Evolutionary conservation across 495 filamentous ascomycete species (phyloP), one percentile per base, ranked within the genome.

Genomic region (Trichoderma erinaceum): DNA sequence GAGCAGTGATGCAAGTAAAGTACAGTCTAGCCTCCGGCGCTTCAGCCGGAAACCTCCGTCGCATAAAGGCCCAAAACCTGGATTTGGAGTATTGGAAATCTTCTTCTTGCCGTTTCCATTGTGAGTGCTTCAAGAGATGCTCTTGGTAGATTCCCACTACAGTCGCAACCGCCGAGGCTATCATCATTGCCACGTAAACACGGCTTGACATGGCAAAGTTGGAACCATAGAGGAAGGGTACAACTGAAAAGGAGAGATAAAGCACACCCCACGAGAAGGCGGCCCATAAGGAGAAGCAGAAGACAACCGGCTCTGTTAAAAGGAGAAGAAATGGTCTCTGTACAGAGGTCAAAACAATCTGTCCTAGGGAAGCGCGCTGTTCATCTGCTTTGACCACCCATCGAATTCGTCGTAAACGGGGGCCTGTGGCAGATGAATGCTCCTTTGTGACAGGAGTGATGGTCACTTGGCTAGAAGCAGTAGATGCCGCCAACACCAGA

Each of bases 271-370:
- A 98, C 64, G 86, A 88, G 76, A 97, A 97, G 8, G 92, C 82
- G 5, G 91, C 87, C 94, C 94, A 97, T 16, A 96, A 80, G 27
- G 90, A 93, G 77, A 97, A 98, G 80, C 90, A 96, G 79, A 97
- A 97, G 23, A 97, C 92, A 15, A 97, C 92, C 0, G 93, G 91
- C 71, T 97, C 94, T 13, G 92, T 97, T 72, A 91, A 79, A 27
- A 98, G 88, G 41, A 98, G 83, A 68, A 91, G 86, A 77, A 97
- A 96, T 6, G 93, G 93, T 16, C 92, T 85, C 63, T 86, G 90
- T 27, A 91, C 78, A 0, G 92, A 95, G 32, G 92, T 86, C 35
- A 81, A 79, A 66, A 97, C 89, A 87, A 94, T 92, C 70, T 85
- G 85, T 13, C 70, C 71, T 46, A 97, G 70, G 6, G 85, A 90